Conservation (phyloP, 2,329 filamentous ascomycete species). For the Raffaelea arxii region DNA sequence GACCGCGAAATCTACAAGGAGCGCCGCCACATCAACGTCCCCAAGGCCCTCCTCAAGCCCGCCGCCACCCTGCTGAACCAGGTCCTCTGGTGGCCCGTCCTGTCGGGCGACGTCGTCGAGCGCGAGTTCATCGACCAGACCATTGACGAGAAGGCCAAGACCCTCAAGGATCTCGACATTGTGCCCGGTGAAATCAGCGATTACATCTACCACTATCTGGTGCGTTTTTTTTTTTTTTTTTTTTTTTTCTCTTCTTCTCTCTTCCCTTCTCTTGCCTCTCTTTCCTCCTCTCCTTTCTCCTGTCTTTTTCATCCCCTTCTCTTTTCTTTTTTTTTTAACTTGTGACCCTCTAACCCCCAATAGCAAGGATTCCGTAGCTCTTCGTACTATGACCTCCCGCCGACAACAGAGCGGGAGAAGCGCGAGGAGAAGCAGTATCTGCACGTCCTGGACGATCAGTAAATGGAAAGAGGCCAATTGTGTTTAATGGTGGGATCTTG, state of each 20-base stretch:
- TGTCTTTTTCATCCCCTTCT: not conserved
- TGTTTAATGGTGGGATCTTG: too few relatives aligned
- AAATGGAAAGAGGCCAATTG: too few relatives aligned
- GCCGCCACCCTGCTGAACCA: conserved; percentile 67
- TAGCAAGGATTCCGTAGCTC: conserved; percentile 86
- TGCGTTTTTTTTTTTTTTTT: conserved; percentile 34
- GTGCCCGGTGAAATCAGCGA: conserved; percentile 78
- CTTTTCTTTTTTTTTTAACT: not conserved
- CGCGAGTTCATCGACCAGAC: conserved; percentile 86
- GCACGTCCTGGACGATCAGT: conserved; percentile 85
- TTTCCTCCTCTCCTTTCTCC: not conserved
- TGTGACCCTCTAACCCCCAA: conserved; percentile 20
- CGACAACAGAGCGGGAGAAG: conserved; percentile 89
- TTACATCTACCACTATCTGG: conserved; percentile 89
- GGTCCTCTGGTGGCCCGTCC: conserved; percentile 77
- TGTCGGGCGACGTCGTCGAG: conserved; percentile 79
- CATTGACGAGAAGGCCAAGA: conserved; percentile 87
- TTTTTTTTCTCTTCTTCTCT: not conserved
- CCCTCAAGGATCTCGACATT: conserved; percentile 87
- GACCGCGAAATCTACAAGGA: conserved; percentile 88
- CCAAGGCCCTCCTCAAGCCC: conserved; percentile 70
- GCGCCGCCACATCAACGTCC: conserved; percentile 83
- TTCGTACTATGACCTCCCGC: conserved; percentile 85
- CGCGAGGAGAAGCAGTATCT: conserved; percentile 93
- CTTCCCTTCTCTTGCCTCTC: not conserved